Conservation (phyloP, 2,329 filamentous ascomycete genomes). For the Colletotrichum camelliae region DNA sequence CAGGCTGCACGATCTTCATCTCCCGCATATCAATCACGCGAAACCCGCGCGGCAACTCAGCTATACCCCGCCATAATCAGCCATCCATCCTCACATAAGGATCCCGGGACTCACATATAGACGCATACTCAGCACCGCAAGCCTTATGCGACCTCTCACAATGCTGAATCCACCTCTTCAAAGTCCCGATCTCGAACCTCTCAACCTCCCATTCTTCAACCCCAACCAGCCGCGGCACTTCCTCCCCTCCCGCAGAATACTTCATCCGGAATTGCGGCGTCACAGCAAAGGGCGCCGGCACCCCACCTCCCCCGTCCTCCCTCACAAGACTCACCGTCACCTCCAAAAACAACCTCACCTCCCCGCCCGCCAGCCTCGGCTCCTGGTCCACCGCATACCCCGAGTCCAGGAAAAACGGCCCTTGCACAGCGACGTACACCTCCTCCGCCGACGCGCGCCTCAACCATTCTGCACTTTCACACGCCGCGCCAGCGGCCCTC, state of each 20-base stretch:
- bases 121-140: background rate
- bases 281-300: background rate
- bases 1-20: slow-evolving; percentile 39
- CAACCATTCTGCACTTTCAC: background rate
- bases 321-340: background rate
- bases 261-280: background rate
- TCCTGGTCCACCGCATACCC: background rate
- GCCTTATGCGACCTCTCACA: background rate
- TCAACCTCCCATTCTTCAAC: background rate
- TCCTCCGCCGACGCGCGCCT: background rate
- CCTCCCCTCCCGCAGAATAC: background rate
- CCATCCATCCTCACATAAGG: background rate
- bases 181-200: background rate
- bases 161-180: background rate
- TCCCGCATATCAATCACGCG: slow-evolving; percentile 42
- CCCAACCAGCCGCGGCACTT: background rate
- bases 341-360: background rate
- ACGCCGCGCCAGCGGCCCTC: background rate
- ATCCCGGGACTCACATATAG: background rate
- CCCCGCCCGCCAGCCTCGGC: background rate
- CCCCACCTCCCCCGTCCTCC: background rate
- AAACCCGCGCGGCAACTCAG: background rate
- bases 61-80: background rate
- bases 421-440: background rate
- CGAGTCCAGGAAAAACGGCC: slow-evolving; percentile 2